Percentiles rank a stretch among this genome's conserved stretches.
phyloP scores from a whole-genome alignment of 805 yeast species.

The Zygosaccharomyces gambellarensis region DNA sequence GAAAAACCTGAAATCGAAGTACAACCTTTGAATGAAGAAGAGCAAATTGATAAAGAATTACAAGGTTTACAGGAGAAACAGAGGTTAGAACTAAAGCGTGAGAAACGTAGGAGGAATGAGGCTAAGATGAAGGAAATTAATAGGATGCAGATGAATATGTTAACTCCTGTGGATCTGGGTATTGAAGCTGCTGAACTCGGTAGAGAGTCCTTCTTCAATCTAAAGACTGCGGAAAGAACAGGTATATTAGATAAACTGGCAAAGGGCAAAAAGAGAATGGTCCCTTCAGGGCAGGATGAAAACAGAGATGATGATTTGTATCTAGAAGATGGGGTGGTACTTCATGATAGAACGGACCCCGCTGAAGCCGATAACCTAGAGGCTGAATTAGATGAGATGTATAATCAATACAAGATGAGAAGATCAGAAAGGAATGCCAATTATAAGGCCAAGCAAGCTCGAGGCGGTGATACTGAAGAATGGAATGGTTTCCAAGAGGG shows the following conservation, averaged over 20 bases:
- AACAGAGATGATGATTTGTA: slow-evolving; percentile 54
- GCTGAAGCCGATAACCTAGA: slow-evolving; percentile 67
- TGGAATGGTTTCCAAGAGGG: slow-evolving; percentile 72
- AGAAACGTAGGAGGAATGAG: slow-evolving; percentile 77
- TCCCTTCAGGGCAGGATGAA: slow-evolving; percentile 54
- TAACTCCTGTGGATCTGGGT: slow-evolving; percentile 89
- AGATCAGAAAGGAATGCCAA: slow-evolving; percentile 66
- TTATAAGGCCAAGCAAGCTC: slow-evolving; percentile 59
- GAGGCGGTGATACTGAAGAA: slow-evolving; percentile 68
- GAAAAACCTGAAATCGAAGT: slow-evolving; percentile 52
- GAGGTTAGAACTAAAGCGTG: slow-evolving; percentile 66
- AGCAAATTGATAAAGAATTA: slow-evolving; percentile 80
- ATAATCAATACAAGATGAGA: slow-evolving; percentile 60
- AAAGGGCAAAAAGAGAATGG: slow-evolving; percentile 65
- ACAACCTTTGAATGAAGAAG: slow-evolving; percentile 78
- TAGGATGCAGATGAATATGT: slow-evolving; percentile 94
- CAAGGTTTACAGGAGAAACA: slow-evolving; percentile 68
- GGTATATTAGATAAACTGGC: slow-evolving; percentile 72
- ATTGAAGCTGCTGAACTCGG: slow-evolving; percentile 83
- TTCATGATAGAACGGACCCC: slow-evolving; percentile 35
- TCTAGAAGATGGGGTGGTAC: slow-evolving; percentile 42
- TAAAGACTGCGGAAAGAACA: slow-evolving; percentile 80
- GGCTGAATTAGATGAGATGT: slow-evolving; percentile 78
- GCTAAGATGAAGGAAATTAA: slow-evolving; percentile 77
- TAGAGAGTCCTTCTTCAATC: slow-evolving; percentile 71